Base-by-base conservation (phyloP, 352 stramenopile species). In the Plasmopara halstedii region DNA sequence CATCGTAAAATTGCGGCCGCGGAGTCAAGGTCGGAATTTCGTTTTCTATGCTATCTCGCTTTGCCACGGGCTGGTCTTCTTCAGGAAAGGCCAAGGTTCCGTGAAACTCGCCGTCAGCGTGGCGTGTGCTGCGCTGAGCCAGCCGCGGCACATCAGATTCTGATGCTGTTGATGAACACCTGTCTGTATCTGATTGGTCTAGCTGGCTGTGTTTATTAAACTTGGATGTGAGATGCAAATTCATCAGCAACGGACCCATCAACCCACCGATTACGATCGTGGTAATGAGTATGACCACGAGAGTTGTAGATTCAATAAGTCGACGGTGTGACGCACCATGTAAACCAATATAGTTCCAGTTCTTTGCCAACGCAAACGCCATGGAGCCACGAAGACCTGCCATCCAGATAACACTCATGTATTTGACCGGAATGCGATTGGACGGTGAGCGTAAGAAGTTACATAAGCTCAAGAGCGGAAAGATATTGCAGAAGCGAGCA, bases 301-400 rank as follows among this genome's bases (percentile, higher is more conserved):
- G 56, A 43, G 81, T 90, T n/a, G 81, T 93, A 18, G 78, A 90
- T 46, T 90, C 81, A 32, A 93, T 85, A 4, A 93, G 58, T 35
- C 84, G 84, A 17, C 74, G 77, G 44, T 93, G 81, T 6, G 75
- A 88, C 11, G 50, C 56, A 18, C 78, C 73, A 33, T 83, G 47
- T 33, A 83, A 54, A 7, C 78, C 79, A 46, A 87, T 62, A 50
- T 89, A 89, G 32, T 71, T 80, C 81, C 81, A 93, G 41, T 78
- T 90, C 58, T 90, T 90, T 17, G 80, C 81, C 21, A 95, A 72
- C 18, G 88, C 85, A 50, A 97, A 98, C 11, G 90, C 83, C 39
- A 98, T 95, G 11, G 93, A 96, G 26, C 93, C 93, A 21, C 93
- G 83, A 33, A 98, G 67, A 23, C 93, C 93, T 9, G 87, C 82